Base-by-base conservation (phyloP, 2,329 filamentous ascomycete genomes). In the Stagonosporopsis chrysanthemi region DNA sequence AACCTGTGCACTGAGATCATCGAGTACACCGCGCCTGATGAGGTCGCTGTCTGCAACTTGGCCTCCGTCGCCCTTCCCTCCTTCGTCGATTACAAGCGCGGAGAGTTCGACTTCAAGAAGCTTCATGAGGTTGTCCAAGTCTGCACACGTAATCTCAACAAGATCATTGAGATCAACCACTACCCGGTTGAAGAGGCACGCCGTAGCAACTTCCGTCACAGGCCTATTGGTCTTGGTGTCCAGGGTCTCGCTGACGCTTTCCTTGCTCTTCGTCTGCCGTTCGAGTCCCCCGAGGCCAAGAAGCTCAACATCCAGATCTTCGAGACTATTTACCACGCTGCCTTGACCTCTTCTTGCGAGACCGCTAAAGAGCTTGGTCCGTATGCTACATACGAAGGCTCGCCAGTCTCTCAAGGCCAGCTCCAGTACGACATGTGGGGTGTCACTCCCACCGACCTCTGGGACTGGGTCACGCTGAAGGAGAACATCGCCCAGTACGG, bases 401-500 rank as follows among this genome's bases (percentile, higher is more conserved):
- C 92, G 26, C 95, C 95, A 28, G 90, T 95, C 57, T 98, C 95
- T 1, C 88, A 98, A 80, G 95, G 95, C 61, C 91, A 96, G 70
- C 90, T 99, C 39, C 95, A 99, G 79, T 98, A 95, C 72, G 95
- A 99, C 78, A 96, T 99, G 92, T 99, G 95, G 95, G 88, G 91
- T 71, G 90, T 96, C 59, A 97, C 89, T 54, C 95, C 95, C 7
- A 90, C 90, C 38, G 91, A 96, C 68, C 89, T 99, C 22, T 99
- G 95, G 95, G 94, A 99, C 78, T 99, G 95, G 95, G 87, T 88
- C 61, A 79, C 86, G 8, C 84, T 99, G 69, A 96, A 97, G 83
- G 89, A 87, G 66, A 87, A 96, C 79, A 96, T 99, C 76, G 92
- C 93, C 74, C 86, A 96, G 81, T 86, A 96, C 69, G 95, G 95